phyloP scores from a whole-genome alignment of 2,329 filamentous ascomycete genomes.

The Epichloe hybrida region DNA sequence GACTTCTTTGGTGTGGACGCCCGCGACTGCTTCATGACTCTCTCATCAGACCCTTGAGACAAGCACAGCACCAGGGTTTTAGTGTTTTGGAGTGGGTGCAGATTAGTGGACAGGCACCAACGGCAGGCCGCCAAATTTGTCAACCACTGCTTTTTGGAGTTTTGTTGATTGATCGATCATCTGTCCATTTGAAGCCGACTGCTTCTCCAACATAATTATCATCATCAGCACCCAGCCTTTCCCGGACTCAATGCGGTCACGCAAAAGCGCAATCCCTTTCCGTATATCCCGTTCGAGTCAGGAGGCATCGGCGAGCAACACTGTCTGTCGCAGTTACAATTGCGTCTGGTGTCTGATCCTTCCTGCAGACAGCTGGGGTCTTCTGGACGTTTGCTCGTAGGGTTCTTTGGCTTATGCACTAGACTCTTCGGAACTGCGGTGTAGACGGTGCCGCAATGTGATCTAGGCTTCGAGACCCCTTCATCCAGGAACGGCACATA shows the following conservation, averaged over 20 bases:
- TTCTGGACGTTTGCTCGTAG: not conserved
- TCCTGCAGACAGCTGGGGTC: not conserved
- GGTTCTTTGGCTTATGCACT: not conserved
- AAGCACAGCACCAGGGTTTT: too few relatives aligned
- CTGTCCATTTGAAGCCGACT: too few relatives aligned
- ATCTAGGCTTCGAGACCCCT: not conserved
- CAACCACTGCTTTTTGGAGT: not conserved
- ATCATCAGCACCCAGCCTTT: not conserved
- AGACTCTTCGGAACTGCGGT: not conserved
- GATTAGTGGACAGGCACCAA: too few relatives aligned
- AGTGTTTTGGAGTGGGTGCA: too few relatives aligned
- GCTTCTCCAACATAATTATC: not conserved
- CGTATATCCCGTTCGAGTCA: not conserved
- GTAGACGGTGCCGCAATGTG: not conserved
- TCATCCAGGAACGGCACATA: not conserved
- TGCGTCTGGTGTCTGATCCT: too few relatives aligned
- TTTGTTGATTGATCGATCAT: not conserved
- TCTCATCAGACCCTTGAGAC: not conserved
- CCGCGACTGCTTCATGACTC: not conserved
- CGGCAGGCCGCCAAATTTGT: too few relatives aligned
- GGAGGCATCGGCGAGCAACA: too few relatives aligned
- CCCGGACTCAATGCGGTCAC: not conserved
- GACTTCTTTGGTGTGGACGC: too few relatives aligned
- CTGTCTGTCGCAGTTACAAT: too few relatives aligned
- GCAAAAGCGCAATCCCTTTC: not conserved